Evolutionary conservation across 108 stramenopile genomes (phyloP).

Genomic region (Pseudonitzschia multiseries): DNA sequence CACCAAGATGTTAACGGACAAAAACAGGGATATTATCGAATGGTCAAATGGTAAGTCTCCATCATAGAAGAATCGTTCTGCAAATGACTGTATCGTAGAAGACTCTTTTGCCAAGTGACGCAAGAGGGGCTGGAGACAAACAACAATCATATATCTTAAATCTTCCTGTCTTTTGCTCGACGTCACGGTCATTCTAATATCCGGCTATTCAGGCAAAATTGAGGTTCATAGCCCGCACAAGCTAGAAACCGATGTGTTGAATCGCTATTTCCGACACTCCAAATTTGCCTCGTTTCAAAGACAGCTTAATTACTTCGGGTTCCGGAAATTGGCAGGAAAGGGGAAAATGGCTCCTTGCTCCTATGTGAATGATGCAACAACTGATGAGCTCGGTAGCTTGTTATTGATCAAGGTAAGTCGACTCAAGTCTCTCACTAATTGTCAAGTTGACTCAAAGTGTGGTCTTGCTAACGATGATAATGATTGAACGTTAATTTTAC

Average conservation of each 20-base stretch:
- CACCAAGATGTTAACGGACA: conserved; percentile 87
- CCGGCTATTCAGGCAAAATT: conserved; percentile 49
- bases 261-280: conserved; percentile 84
- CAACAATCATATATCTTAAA: not conserved
- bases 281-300: conserved; percentile 88
- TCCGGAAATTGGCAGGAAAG: conserved; percentile 88
- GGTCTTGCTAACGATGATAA: not conserved
- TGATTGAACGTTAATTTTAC: not conserved
- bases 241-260: conserved; percentile 70
- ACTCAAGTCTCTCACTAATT: too few species aligned
- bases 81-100: too few species aligned
- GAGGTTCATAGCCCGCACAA: conserved; percentile 80
- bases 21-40: conserved; percentile 77
- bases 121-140: not conserved
- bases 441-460: too few species aligned
- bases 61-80: not conserved
- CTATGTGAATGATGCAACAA: conserved; percentile 82
- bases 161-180: not conserved
- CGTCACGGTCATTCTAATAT: not conserved
- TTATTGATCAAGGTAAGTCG: conserved; percentile 72
- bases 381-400: conserved; percentile 68
- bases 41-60: conserved; percentile 61
- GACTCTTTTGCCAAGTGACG: too few species aligned
- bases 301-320: conserved; percentile 91
- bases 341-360: conserved; percentile 92